Evolutionary conservation across 139 green algal genomes (phyloP), one percentile per base, ranked within the genome.

Genomic region (Marvania coccoides): DNA sequence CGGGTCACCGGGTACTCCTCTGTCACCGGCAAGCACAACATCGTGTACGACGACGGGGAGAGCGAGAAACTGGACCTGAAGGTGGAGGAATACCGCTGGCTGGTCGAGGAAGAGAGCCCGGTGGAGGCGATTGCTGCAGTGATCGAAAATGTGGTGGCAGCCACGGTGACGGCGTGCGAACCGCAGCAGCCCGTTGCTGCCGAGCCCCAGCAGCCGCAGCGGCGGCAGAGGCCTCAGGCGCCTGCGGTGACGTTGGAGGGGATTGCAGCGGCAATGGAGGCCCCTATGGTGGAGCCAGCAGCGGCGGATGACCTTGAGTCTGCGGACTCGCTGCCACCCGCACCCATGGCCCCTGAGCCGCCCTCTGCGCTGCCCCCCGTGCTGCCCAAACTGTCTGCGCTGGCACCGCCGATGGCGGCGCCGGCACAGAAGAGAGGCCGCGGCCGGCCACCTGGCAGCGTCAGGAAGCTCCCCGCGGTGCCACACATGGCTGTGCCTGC

Each of bases 41-140:
- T 94, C 39, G 68, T 83, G 59, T 91, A 91, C 56, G 87, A 91
- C 64, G 85, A 91, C 58, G 80, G 81, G 2, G 83, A 86, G 45
- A 59, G 61, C 26, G 84, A 90, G 75, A 71, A 77, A n/a, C 30
- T 92, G 8, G 58, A 62, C 37, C 71, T 85, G 54, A 35, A 60
- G 10, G 58, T 38, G 1, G 60, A 70, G 35, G 55, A 46, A 31
- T 73, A 83, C 62, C 65, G 70, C 48, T 82, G 53, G 10, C 19
- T 38, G 12, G 64, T 13, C 3, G 6, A 63, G n/a, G 30, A 40
- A 31, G 30, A 19, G 13, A 3, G 26, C 2, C 1, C 26, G 42
- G 38, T 40, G 54, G 26, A 5, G 6, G 23, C 5, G 24, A 8
- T 39, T 45, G 2, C 24, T 6, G 6, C 26, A 13, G n/a, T 12